phyloP scores from a whole-genome alignment of 2,329 filamentous ascomycete species.

The Aspergillus pseudoviridinutans region DNA sequence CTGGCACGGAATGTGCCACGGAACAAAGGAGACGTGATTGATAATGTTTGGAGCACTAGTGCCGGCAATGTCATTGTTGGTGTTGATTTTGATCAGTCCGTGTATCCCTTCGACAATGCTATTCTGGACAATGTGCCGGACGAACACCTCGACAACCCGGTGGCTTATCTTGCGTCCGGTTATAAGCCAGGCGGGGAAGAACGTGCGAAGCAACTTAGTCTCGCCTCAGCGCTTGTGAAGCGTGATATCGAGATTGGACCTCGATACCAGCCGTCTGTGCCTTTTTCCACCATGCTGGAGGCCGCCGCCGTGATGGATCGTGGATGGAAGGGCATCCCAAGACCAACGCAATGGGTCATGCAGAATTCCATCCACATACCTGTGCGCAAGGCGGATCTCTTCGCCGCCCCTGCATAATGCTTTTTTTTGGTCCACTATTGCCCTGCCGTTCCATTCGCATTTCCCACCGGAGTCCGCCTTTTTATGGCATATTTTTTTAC shows the following conservation, averaged over 20 bases:
- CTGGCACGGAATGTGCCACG: slow-evolving; percentile 23
- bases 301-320: slow-evolving; percentile 31
- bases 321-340: slow-evolving; percentile 25
- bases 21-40: slow-evolving; percentile 8
- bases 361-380: slow-evolving; percentile 33
- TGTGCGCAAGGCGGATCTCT: slow-evolving; percentile 11
- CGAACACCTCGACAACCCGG: slow-evolving; percentile 24
- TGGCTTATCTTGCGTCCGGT: slow-evolving; percentile 20
- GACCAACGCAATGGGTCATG: slow-evolving; percentile 26
- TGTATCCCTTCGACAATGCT: slow-evolving; percentile 7
- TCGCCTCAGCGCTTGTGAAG: slow-evolving; percentile 24
- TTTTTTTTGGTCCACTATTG: background rate
- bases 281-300: slow-evolving; percentile 32
- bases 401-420: background rate
- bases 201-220: slow-evolving; percentile 22
- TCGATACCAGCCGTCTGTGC: slow-evolving; percentile 17
- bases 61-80: slow-evolving; percentile 35
- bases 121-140: slow-evolving; percentile 20
- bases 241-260: slow-evolving; percentile 27
- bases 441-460: background rate
- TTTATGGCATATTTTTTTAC: background rate
- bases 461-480: background rate
- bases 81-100: slow-evolving; percentile 18
- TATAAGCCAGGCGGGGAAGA: slow-evolving; percentile 15
- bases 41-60: slow-evolving; percentile 18